Percentiles rank a stretch among this genome's conserved stretches.
These are phyloP conservation scores for Immersiporthe knoxdaviesiana DNA, from an alignment of 2,329 filamentous ascomycete species.

Conservation along the genomic window DNA sequence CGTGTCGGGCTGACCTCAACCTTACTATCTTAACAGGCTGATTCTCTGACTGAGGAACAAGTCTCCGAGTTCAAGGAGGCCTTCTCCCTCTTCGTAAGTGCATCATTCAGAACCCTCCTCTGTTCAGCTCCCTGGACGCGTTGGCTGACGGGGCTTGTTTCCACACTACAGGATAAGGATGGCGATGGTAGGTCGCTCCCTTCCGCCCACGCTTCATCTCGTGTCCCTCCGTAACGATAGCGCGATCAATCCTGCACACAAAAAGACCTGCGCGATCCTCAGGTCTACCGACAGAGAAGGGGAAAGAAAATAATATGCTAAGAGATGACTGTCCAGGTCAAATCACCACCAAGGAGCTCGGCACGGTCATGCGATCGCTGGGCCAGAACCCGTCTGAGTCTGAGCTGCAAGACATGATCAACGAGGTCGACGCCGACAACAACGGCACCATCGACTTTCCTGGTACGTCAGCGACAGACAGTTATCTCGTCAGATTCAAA, in stretches of 20 bases:
- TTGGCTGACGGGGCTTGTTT: slow-evolving; percentile 29
- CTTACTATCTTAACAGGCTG: slow-evolving; percentile 68
- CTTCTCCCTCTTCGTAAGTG: slow-evolving; percentile 97
- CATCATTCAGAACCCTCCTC: slow-evolving; percentile 28
- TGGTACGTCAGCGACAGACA: slow-evolving; percentile 56
- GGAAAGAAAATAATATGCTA: too few relatives aligned
- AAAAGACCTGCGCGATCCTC: background rate
- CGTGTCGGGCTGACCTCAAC: slow-evolving; percentile 31
- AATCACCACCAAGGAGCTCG: slow-evolving; percentile 89
- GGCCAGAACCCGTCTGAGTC: slow-evolving; percentile 90
- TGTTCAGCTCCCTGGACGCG: slow-evolving; percentile 7
- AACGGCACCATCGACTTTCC: slow-evolving; percentile 92
- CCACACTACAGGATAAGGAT: slow-evolving; percentile 75
- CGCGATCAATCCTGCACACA: slow-evolving; percentile 9
- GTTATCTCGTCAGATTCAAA: background rate
- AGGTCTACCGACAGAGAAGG: background rate
- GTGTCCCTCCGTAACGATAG: slow-evolving; percentile 18
- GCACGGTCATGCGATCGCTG: slow-evolving; percentile 87
- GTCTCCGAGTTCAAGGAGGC: slow-evolving; percentile 99
- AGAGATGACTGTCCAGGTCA: slow-evolving; percentile 61
- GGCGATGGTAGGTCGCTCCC: slow-evolving; percentile 72
- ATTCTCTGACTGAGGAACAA: slow-evolving; percentile 99
- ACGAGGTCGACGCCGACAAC: slow-evolving; percentile 90
- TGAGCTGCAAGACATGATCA: slow-evolving; percentile 92
- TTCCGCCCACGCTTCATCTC: slow-evolving; percentile 15